Percentiles rank a stretch among this genome's conserved stretches.
Evolutionary conservation across 108 stramenopile species (phyloP).

Genomic region (Discostella stelligeroides): DNA sequence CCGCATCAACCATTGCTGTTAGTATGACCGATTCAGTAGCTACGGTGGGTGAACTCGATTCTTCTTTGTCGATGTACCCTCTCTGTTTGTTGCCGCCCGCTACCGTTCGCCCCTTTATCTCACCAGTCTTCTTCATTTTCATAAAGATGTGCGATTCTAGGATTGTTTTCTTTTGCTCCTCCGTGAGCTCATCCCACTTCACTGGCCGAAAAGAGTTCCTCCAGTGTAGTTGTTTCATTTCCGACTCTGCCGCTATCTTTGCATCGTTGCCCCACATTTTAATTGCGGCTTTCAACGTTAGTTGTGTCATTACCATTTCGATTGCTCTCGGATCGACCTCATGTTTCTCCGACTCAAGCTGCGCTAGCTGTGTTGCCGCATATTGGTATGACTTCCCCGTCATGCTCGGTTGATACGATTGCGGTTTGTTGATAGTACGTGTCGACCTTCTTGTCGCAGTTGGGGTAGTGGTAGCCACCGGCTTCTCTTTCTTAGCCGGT

Average conservation of each 20-base stretch:
- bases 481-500: no score
- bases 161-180: neutral
- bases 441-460: no score
- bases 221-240: constrained; percentile 8
- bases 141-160: constrained; percentile 10
- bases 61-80: neutral
- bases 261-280: no score
- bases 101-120: constrained; percentile 1
- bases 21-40: constrained; percentile 10
- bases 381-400: no score
- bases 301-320: no score
- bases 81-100: constrained; percentile 7
- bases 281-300: no score
- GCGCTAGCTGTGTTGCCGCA: no score
- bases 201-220: neutral
- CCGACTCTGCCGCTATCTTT: neutral
- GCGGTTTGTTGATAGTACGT: no score
- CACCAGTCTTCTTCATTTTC: neutral
- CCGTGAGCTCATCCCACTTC: neutral
- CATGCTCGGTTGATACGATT: no score
- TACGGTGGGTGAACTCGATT: constrained; percentile 7
- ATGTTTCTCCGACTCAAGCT: no score
- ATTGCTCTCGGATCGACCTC: no score
- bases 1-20: constrained; percentile 16
- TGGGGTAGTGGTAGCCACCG: no score